phyloP scores from a whole-genome alignment of 1,284 basidiomycete genomes.

The Cryptococcus sp. region DNA sequence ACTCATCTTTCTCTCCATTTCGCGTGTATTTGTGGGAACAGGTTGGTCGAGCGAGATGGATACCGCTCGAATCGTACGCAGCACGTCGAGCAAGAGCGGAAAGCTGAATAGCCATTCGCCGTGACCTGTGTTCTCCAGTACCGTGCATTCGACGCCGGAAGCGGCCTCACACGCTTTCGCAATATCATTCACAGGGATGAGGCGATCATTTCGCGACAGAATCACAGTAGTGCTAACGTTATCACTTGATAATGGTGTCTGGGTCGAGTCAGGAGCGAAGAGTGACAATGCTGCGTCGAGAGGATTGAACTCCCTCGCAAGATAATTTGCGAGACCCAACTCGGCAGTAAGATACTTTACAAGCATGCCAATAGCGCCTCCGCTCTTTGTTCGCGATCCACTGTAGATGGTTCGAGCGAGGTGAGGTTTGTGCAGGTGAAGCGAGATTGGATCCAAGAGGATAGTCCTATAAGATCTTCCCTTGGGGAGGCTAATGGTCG shows the following conservation, averaged over 20 bases:
- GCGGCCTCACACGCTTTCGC: background rate
- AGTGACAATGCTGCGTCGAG: conserved; percentile 9
- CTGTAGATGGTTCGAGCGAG: conserved; percentile 4
- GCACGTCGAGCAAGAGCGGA: background rate
- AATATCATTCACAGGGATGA: conserved; percentile 9
- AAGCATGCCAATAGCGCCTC: conserved; percentile 3
- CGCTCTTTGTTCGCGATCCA: background rate
- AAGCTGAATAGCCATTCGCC: conserved; percentile 8
- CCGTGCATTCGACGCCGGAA: background rate
- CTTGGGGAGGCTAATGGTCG: background rate
- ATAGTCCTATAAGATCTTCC: background rate
- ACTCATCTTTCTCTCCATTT: too few relatives aligned
- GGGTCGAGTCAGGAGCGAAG: background rate
- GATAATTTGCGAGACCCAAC: conserved; percentile 3
- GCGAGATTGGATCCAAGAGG: conserved; percentile 12
- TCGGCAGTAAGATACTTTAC: conserved; percentile 8
- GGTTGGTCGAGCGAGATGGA: too few relatives aligned
- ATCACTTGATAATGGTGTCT: background rate
- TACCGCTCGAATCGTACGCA: background rate
- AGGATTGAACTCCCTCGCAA: conserved; percentile 7
- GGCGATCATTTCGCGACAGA: conserved; percentile 5
- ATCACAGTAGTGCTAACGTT: conserved; percentile 3
- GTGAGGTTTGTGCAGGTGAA: conserved; percentile 5
- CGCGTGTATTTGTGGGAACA: too few relatives aligned
- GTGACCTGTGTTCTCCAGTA: conserved; percentile 10